Evolutionary conservation across 495 filamentous ascomycete species (phyloP).

Genomic region (Penicillium argentinense): DNA sequence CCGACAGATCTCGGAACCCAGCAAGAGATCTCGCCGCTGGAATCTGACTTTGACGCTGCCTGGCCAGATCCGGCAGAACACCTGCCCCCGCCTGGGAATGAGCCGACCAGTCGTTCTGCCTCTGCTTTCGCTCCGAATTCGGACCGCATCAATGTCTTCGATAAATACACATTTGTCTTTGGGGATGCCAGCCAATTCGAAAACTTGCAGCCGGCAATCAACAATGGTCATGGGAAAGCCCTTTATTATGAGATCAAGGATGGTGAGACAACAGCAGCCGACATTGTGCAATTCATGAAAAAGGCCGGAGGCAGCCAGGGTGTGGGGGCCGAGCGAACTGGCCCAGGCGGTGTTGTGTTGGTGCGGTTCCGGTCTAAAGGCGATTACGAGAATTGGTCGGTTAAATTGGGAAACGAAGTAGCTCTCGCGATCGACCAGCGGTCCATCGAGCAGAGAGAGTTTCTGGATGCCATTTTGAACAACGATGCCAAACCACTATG

Average conservation of each 20-base stretch:
- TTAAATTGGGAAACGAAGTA: constrained; percentile 62
- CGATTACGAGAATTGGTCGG: constrained; percentile 65
- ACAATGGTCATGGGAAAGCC: constrained; percentile 79
- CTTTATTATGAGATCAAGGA: constrained; percentile 60
- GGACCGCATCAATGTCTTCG: constrained; percentile 68
- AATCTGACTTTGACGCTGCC: constrained; percentile 74
- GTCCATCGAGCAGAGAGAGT: constrained; percentile 86
- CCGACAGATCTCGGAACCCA: constrained; percentile 52
- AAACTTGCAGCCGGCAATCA: constrained; percentile 69
- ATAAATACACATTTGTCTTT: constrained; percentile 87
- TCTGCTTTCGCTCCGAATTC: constrained; percentile 69
- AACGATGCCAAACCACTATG: constrained; percentile 71
- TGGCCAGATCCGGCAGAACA: constrained; percentile 76
- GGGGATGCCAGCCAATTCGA: constrained; percentile 77
- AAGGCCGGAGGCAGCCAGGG: constrained; percentile 72
- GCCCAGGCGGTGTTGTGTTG: constrained; percentile 70
- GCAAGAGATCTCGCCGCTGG: constrained; percentile 63
- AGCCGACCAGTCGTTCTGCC: constrained; percentile 61
- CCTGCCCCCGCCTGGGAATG: constrained; percentile 73
- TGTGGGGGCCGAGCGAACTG: constrained; percentile 57
- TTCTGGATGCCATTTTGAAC: constrained; percentile 83
- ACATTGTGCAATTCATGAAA: constrained; percentile 77
- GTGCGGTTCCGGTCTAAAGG: constrained; percentile 72
- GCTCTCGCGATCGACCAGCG: constrained; percentile 72
- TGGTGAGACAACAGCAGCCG: constrained; percentile 68